Evolutionary conservation across 1,284 basidiomycete species (phyloP).

Genomic region (Boletus sp.): DNA sequence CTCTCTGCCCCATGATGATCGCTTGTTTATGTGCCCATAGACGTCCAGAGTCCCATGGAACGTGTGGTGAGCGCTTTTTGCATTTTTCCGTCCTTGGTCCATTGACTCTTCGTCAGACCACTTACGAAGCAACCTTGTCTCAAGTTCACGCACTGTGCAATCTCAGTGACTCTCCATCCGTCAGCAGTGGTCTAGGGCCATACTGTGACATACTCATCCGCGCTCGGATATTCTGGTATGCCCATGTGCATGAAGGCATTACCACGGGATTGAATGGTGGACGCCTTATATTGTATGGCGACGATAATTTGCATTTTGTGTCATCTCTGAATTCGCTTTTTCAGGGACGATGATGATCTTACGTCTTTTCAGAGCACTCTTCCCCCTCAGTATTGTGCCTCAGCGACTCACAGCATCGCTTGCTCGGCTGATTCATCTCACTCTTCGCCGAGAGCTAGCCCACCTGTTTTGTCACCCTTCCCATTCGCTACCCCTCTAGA

Average conservation of each 20-base stretch:
- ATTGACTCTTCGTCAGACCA: conserved; percentile 34
- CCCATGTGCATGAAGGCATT: conserved; percentile 77
- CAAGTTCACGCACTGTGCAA: conserved; percentile 73
- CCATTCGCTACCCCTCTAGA: conserved; percentile 32
- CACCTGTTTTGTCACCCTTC: conserved; percentile 34
- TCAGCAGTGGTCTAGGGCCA: conserved; percentile 49
- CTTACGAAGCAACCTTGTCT: conserved; percentile 59
- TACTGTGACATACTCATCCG: conserved; percentile 62
- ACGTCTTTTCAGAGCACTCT: conserved; percentile 60
- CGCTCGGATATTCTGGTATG: conserved; percentile 82
- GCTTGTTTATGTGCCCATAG: conserved; percentile 29
- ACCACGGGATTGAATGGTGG: conserved; percentile 76
- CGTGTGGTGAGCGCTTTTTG: conserved; percentile 37
- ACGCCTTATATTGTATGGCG: conserved; percentile 64
- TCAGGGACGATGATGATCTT: conserved; percentile 31
- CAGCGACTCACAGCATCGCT: conserved; percentile 27
- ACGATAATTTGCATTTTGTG: not conserved
- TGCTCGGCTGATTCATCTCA: conserved; percentile 23
- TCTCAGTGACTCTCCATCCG: conserved; percentile 40
- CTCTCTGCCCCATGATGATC: conserved; percentile 1
- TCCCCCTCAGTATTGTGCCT: conserved; percentile 38
- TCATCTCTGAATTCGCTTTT: conserved; percentile 10
- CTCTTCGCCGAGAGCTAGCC: conserved; percentile 23
- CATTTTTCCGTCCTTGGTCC: not conserved
- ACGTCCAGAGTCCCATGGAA: conserved; percentile 48